A percentile compares a stretch with the other conserved stretches of the same genome.
phyloP scores from a whole-genome alignment of 768 basidiomycete species.

The Termitomyces sp. region DNA sequence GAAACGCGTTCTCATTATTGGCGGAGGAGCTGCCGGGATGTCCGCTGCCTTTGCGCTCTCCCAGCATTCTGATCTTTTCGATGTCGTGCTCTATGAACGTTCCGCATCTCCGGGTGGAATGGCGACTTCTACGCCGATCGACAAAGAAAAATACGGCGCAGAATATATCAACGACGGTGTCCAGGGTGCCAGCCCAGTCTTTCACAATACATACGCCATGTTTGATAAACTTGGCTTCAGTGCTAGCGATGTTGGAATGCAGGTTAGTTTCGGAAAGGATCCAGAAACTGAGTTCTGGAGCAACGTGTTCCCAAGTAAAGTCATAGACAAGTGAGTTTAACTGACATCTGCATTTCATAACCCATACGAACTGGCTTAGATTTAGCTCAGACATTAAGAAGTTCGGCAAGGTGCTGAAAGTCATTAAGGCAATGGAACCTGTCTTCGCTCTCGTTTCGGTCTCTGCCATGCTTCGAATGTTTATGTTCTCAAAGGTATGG shows the following conservation, averaged over 20 bases:
- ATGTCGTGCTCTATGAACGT: conserved; percentile 23
- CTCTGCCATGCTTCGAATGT: conserved; percentile 22
- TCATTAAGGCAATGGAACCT: conserved; percentile 24
- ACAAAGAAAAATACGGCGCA: conserved; percentile 21
- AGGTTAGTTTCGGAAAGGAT: conserved; percentile 26
- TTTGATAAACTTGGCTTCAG: conserved; percentile 25
- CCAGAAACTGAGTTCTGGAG: conserved; percentile 24
- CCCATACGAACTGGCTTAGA: conserved; percentile 7
- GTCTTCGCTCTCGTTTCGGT: conserved; percentile 26
- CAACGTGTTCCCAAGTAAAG: conserved; percentile 25
- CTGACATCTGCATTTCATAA: not conserved
- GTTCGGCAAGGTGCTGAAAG: conserved; percentile 23
- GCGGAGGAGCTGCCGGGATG: conserved; percentile 26
- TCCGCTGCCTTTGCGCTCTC: conserved; percentile 28
- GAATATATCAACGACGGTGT: conserved; percentile 29
- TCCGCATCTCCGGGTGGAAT: conserved; percentile 23
- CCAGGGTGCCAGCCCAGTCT: conserved; percentile 26
- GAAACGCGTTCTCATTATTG: conserved; percentile 23
- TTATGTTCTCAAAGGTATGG: conserved; percentile 25
- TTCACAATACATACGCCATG: conserved; percentile 25
- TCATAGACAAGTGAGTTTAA: conserved; percentile 20
- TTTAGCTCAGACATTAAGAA: conserved; percentile 25
- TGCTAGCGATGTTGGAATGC: conserved; percentile 24
- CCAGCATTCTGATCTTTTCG: conserved; percentile 23
- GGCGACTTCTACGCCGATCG: conserved; percentile 24